Conservation (phyloP, 257 asterid genomes). For the Mentha longifolia region DNA sequence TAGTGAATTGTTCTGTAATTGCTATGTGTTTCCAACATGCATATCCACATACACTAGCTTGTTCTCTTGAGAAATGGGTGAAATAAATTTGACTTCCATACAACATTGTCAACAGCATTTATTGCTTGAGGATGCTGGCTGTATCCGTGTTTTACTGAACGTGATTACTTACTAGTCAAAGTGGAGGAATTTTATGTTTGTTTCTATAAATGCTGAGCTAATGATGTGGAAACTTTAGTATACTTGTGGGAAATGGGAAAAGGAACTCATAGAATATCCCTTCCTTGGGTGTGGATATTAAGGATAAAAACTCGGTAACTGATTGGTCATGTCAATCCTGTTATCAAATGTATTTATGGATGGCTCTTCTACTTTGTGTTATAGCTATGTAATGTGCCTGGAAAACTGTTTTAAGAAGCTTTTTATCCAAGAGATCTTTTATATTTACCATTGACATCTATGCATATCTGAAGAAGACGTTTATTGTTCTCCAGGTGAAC, state of each 20-base stretch:
- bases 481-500: slow-evolving; percentile 51
- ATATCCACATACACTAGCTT: background rate
- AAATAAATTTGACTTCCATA: background rate
- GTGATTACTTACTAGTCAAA: background rate
- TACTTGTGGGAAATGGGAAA: background rate
- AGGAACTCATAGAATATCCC: slow-evolving; percentile 2
- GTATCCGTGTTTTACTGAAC: background rate
- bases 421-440: background rate
- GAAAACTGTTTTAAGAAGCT: background rate
- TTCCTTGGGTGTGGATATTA: background rate
- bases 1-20: background rate
- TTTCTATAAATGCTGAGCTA: background rate
- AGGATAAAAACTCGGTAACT: background rate
- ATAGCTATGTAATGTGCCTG: background rate
- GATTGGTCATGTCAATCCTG: background rate
- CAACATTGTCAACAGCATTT: background rate
- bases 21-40: background rate
- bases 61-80: background rate
- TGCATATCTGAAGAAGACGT: background rate
- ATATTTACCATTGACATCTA: slow-evolving; percentile 12
- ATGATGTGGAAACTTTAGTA: background rate
- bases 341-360: background rate
- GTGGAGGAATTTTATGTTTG: background rate
- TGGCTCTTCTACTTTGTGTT: slow-evolving; percentile 18
- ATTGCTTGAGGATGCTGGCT: background rate